Evolutionary conservation across 163 green algal genomes (phyloP), one percentile per base, ranked within the genome.

Genomic region (Chlamydomonas reinhardtii): DNA sequence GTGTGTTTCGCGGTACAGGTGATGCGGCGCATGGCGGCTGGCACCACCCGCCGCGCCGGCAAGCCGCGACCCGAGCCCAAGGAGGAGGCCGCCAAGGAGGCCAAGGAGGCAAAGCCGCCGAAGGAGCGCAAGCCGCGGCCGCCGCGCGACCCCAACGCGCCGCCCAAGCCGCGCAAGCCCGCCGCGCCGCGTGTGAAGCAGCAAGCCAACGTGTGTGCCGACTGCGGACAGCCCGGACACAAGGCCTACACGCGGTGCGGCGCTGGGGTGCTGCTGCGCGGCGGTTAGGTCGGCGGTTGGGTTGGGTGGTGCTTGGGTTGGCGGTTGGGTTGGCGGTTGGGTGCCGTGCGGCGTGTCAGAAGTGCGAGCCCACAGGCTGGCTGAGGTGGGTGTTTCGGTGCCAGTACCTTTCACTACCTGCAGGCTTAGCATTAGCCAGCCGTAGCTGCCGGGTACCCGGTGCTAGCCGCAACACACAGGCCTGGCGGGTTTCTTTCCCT

Each of bases 151-250:
- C 27, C 62, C 62, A 70, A 56, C 34, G 54, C 52, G 69, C 56
- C 29, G 61, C 80, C 80, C 70, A 79, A 79, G 70, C 80, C 80
- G 34, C 69, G 80, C 32, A 86, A 86, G 80, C 80, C 80, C 12
- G 80, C 80, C 20, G 80, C 80, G 27, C 80, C 80, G 4, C 69
- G 80, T 1, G 54, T 73, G 59, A 71, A 59, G 54, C 80, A 86
- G 69, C 80, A 86, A 56, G 80, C 80, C 25, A 86, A 86, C 71
- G 80, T 86, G 52, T 86, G 80, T 39, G 70, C 80, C 66, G 80
- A 86, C 27, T 86, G 80, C 69, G 80, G 80, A 5, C 69, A 78
- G 29, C 70, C 80, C 22, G 80, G 80, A 12, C 80, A 86, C 56
- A 71, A 71, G 3, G 80, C 80, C 5, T 86, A 86, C 70, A 86